Evolutionary conservation across 805 yeast species (phyloP).

Genomic region (Yueomyces sinensis): DNA sequence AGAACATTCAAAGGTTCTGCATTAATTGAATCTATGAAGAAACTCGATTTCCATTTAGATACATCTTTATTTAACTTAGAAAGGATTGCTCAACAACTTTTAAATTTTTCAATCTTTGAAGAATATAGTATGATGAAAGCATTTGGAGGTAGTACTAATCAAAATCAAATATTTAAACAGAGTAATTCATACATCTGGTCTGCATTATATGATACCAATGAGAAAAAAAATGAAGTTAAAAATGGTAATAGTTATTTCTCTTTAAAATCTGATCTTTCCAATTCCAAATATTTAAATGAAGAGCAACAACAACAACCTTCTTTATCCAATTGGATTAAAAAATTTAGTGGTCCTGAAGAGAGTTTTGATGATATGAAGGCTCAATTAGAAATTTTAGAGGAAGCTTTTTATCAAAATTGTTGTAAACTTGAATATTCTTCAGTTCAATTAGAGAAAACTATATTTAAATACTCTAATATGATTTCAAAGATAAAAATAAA

Average conservation of each 20-base stretch:
- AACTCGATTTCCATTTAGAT: conserved; percentile 12
- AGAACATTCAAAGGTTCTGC: conserved; percentile 17
- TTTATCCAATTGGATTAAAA: conserved; percentile 4
- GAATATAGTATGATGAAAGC: conserved; percentile 2
- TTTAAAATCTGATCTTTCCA: too few relatives aligned
- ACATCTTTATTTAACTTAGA: conserved; percentile 20
- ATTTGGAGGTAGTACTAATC: too few relatives aligned
- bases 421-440: conserved; percentile 8
- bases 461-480: conserved; percentile 4
- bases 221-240: too few relatives aligned
- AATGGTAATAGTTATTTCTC: too few relatives aligned
- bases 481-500: conserved; percentile 1
- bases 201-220: too few relatives aligned
- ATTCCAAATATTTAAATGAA: too few relatives aligned
- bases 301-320: too few relatives aligned
- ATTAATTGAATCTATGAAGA: conserved; percentile 15
- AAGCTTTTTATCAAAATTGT: conserved; percentile 3
- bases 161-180: too few relatives aligned
- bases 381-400: conserved; percentile 6
- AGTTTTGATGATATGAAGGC: conserved; percentile 5
- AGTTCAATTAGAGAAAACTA: conserved; percentile 7
- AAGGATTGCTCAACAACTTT: conserved; percentile 22
- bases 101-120: conserved; percentile 13
- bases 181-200: too few relatives aligned
- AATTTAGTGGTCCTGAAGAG: conserved; percentile 4